Conservation (phyloP, 495 filamentous ascomycete genomes). For the Aspergillus nidulans region DNA sequence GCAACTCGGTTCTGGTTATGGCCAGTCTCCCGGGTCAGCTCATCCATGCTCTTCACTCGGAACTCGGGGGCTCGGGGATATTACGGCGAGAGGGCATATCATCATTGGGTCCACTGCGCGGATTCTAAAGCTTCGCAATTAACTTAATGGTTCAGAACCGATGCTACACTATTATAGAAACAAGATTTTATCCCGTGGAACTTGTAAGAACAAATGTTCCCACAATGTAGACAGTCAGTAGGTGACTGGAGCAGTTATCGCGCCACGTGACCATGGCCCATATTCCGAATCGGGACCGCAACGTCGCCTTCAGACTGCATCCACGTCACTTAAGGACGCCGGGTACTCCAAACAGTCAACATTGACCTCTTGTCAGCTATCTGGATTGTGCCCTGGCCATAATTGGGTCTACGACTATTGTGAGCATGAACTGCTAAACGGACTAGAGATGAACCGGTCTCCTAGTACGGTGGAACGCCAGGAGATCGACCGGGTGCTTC, state of each 20-base stretch:
- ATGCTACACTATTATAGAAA: too few relatives aligned
- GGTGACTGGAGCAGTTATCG: too few relatives aligned
- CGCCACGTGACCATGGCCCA: neutral
- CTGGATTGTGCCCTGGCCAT: too few relatives aligned
- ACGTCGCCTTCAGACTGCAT: neutral
- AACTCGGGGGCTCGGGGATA: constrained; percentile 3
- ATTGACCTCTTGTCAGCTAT: too few relatives aligned
- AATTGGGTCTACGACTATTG: too few relatives aligned
- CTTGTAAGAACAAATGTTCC: too few relatives aligned
- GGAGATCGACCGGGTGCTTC: constrained; percentile 31
- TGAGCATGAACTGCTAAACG: neutral
- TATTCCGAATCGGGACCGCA: neutral
- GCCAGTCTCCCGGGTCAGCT: too few relatives aligned
- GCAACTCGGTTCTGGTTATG: neutral
- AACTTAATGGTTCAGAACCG: too few relatives aligned
- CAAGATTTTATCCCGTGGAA: neutral
- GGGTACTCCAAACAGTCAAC: neutral
- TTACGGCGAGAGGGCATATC: neutral
- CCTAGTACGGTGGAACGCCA: neutral
- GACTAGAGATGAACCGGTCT: neutral
- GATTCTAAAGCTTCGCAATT: neutral
- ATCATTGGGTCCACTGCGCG: neutral
- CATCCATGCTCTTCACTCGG: neutral
- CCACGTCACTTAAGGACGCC: neutral
- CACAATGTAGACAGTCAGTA: too few relatives aligned